Evolutionary conservation across 1,139 yeast genomes (phyloP).

Genomic region (Wickerhamiella pararugosa): DNA sequence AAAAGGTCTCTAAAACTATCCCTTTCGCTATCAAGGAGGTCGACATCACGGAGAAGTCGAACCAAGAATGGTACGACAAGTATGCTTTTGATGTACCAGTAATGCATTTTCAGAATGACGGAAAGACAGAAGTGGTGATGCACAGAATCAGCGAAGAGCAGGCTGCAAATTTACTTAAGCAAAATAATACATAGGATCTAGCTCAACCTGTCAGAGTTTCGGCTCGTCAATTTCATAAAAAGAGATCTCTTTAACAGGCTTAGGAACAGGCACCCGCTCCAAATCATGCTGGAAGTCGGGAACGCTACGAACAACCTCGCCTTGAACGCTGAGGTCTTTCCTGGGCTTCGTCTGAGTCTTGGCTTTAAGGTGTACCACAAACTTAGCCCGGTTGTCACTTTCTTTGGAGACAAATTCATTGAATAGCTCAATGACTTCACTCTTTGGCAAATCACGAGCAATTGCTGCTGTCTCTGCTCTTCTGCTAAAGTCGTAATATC

Average conservation of each 20-base stretch:
- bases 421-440: slow-evolving; percentile 45
- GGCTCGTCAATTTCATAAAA: slow-evolving; percentile 5
- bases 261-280: background rate
- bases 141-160: slow-evolving; percentile 53
- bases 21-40: slow-evolving; percentile 32
- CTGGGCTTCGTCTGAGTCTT: background rate
- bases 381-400: slow-evolving; percentile 29
- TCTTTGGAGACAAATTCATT: slow-evolving; percentile 31
- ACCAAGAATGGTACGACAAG: slow-evolving; percentile 60
- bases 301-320: background rate
- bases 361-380: slow-evolving; percentile 44
- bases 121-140: slow-evolving; percentile 40
- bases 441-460: slow-evolving; percentile 38
- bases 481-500: slow-evolving; percentile 56
- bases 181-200: background rate
- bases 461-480: slow-evolving; percentile 42
- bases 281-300: background rate
- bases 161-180: slow-evolving; percentile 21
- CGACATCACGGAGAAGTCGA: slow-evolving; percentile 56
- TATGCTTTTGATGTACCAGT: slow-evolving; percentile 91
- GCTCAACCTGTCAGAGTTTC: background rate
- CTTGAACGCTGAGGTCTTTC: background rate
- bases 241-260: slow-evolving; percentile 1
- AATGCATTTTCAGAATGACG: slow-evolving; percentile 45
- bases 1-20: slow-evolving; percentile 19